Evolutionary conservation across 805 yeast genomes (phyloP), one percentile per base, ranked within the genome.

Genomic region (Komagataella populi): DNA sequence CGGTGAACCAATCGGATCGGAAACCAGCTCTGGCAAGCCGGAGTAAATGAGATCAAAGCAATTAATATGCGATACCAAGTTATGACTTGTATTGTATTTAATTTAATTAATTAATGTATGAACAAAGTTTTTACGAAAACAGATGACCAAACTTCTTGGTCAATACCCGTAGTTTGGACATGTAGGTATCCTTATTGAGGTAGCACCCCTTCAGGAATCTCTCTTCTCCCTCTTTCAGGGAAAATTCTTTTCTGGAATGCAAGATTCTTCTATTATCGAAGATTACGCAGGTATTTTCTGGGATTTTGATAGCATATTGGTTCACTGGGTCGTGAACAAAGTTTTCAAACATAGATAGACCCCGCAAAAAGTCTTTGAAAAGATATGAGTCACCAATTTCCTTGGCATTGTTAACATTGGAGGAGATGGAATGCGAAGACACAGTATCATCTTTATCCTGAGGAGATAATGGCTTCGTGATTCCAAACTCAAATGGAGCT

Each of bases 181-280:
- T 68, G 62, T 73, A 83, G 43, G 85, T 71, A 60, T 85, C 95
- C 17, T 78, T 79, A 59, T 85, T 91, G 23, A 83, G 65, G 61
- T 84, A 85, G 49, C 87, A 78, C 1, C 91, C 91, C 73, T 83
- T 81, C 51, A 86, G 67, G 85, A 88, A 81, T 55, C 93, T 71
- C 24, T 68, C 70, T 6, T 73, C 55, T 60, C 68, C 50, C 68
- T 63, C 68, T 8, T 68, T 61, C 51, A 72, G 71, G 23, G 59
- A 66, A 18, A 51, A 51, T 16, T 24, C 48, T 7, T 60, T 57
- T 56, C 93, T 71, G 0, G 88, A 81, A 61, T 85, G 93, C 47
- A 85, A 69, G 0, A 81, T 68, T 56, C 95, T 70, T 57, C 91
- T 71, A 61, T 85, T 85, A 64, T 83, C 80, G 62, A 85, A 84